Conservation (phyloP, 495 filamentous ascomycete genomes). For the Penicillium paradoxum region DNA sequence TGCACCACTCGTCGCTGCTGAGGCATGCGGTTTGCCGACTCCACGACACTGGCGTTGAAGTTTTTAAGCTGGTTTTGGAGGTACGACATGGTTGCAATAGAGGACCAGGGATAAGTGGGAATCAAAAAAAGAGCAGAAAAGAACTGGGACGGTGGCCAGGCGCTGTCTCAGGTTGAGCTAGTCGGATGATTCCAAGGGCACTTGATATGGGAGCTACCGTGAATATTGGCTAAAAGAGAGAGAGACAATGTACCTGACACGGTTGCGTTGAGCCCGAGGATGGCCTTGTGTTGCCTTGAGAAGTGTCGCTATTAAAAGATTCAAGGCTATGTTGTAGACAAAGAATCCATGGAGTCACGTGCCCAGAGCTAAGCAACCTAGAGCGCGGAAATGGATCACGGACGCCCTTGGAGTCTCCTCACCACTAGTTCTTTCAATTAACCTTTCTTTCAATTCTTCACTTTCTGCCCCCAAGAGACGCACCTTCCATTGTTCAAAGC, state of each 20-base stretch:
- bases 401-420: constrained; percentile 17
- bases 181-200: background rate
- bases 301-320: constrained; percentile 2
- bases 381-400: constrained; percentile 16
- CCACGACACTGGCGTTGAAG: constrained; percentile 44
- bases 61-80: constrained; percentile 45
- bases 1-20: constrained; percentile 37
- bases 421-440: constrained; percentile 11
- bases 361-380: constrained; percentile 2
- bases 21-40: constrained; percentile 41
- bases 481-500: background rate
- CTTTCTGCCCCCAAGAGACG: background rate
- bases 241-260: background rate
- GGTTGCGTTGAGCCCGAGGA: background rate
- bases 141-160: background rate
- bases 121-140: background rate
- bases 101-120: background rate
- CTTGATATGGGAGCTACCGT: background rate
- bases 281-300: background rate
- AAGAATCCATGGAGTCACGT: constrained; percentile 11
- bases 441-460: constrained; percentile 4
- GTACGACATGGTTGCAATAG: constrained; percentile 36
- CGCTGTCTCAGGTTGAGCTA: background rate
- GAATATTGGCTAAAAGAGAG: background rate
- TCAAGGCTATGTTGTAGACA: constrained; percentile 1